These are phyloP conservation scores for Fusarium pseudocircinatum DNA, from an alignment of 2,329 filamentous ascomycete species.

Conservation along the genomic window DNA sequence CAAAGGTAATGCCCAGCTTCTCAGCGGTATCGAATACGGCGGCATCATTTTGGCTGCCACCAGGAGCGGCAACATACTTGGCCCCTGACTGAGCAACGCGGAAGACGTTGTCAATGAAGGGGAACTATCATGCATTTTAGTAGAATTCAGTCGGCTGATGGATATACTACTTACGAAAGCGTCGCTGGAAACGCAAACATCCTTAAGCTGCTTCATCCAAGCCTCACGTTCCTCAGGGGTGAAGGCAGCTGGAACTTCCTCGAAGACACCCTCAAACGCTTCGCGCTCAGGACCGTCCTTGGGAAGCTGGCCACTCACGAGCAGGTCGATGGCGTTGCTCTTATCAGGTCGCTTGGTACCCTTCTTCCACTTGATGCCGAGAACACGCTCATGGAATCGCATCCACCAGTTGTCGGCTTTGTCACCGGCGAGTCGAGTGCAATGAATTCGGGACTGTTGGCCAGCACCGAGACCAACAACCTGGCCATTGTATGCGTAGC, in stretches of 20 bases:
- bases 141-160: no score
- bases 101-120: constrained; percentile 98
- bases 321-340: constrained; percentile 96
- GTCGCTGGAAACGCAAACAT: constrained; percentile 90
- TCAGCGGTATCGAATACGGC: constrained; percentile 89
- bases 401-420: constrained; percentile 99
- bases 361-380: constrained; percentile 95
- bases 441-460: constrained; percentile 98
- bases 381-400: constrained; percentile 91
- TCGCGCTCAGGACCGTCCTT: constrained; percentile 84
- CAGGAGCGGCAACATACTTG: constrained; percentile 95
- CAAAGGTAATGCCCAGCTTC: constrained; percentile 90
- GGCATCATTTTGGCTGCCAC: constrained; percentile 86
- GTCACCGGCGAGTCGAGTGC: constrained; percentile 95
- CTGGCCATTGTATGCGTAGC: constrained; percentile 94
- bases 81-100: constrained; percentile 86
- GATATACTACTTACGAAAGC: constrained; percentile 78
- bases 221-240: constrained; percentile 83
- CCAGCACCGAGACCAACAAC: constrained; percentile 93
- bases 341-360: constrained; percentile 96
- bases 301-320: constrained; percentile 90
- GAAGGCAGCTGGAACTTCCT: constrained; percentile 86
- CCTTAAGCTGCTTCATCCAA: constrained; percentile 83
- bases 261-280: constrained; percentile 89
- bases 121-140: constrained; percentile 71